These are phyloP conservation scores for Colletotrichum sp. DNA, from an alignment of 2,329 filamentous ascomycete species.

Conservation along the genomic window DNA sequence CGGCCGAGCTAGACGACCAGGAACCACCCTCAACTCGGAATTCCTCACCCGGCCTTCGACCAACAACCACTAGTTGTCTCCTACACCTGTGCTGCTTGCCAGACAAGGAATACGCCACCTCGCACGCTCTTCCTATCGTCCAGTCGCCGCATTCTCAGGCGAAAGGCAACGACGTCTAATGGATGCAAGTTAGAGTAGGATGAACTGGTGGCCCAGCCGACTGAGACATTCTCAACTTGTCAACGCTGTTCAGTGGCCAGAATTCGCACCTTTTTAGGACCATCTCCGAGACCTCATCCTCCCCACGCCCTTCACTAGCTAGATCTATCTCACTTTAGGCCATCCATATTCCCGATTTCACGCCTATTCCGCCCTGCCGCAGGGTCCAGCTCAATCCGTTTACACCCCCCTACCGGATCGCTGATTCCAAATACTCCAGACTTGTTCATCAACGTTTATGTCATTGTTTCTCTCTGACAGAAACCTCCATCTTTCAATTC, in stretches of 20 bases:
- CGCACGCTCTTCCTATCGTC: not conserved
- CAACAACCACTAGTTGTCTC: not conserved
- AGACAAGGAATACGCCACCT: not conserved
- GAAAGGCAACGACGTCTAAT: not conserved
- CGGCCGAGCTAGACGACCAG: not conserved
- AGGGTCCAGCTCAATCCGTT: not conserved
- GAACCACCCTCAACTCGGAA: not conserved
- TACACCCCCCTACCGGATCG: not conserved
- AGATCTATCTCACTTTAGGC: not conserved
- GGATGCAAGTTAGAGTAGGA: not conserved
- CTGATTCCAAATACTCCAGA: conserved; percentile 7
- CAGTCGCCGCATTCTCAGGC: not conserved
- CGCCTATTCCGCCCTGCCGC: not conserved
- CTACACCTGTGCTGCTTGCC: not conserved
- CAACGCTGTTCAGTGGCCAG: not conserved
- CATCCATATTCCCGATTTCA: not conserved
- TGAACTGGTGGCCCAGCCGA: not conserved
- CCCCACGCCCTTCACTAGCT: not conserved
- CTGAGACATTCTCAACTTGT: conserved; percentile 10
- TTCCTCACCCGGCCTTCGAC: not conserved
- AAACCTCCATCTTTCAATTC: not conserved
- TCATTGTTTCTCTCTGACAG: not conserved
- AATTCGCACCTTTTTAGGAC: not conserved
- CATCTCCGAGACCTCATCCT: not conserved
- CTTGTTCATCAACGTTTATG: not conserved